phyloP scores from a whole-genome alignment of 2,329 filamentous ascomycete genomes.

The Pseudogymnoascus sp. region DNA sequence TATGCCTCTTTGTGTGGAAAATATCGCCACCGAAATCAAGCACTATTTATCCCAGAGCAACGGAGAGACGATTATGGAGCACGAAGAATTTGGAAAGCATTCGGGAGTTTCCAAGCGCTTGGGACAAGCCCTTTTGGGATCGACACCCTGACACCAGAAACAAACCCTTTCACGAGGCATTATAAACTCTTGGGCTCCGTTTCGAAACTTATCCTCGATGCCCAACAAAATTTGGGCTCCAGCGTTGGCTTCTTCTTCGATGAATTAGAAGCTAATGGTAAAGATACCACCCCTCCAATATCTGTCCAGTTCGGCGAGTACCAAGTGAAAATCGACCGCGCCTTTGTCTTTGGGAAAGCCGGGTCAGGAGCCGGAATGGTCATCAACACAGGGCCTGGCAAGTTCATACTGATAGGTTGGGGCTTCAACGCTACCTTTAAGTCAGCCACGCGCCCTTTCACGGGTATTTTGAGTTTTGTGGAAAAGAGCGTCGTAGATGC shows the following conservation, averaged over 20 bases:
- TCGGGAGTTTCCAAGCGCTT: slow-evolving; percentile 31
- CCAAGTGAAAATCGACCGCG: slow-evolving; percentile 34
- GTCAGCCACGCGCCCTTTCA: slow-evolving; percentile 4
- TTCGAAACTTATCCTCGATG: neutral
- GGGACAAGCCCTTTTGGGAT: slow-evolving; percentile 35
- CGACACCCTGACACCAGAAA: slow-evolving; percentile 31
- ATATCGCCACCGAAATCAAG: slow-evolving; percentile 36
- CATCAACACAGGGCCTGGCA: slow-evolving; percentile 32
- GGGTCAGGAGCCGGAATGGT: slow-evolving; percentile 37
- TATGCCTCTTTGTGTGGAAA: slow-evolving; percentile 35
- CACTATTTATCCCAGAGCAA: slow-evolving; percentile 43
- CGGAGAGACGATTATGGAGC: slow-evolving; percentile 38
- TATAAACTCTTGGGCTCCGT: neutral
- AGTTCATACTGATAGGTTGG: slow-evolving; percentile 39
- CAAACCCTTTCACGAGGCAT: neutral
- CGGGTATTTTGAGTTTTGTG: slow-evolving; percentile 33
- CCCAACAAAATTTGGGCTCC: slow-evolving; percentile 18
- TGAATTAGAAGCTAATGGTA: slow-evolving; percentile 26
- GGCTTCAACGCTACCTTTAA: slow-evolving; percentile 35
- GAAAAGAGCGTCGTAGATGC: slow-evolving; percentile 35
- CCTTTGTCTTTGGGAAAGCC: slow-evolving; percentile 40
- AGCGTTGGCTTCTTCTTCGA: slow-evolving; percentile 39
- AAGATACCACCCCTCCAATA: slow-evolving; percentile 22
- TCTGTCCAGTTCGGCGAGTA: slow-evolving; percentile 21
- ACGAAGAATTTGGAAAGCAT: slow-evolving; percentile 33